Conservation (phyloP, 192 early-diverging fungal genomes). For the Backusella circina region DNA sequence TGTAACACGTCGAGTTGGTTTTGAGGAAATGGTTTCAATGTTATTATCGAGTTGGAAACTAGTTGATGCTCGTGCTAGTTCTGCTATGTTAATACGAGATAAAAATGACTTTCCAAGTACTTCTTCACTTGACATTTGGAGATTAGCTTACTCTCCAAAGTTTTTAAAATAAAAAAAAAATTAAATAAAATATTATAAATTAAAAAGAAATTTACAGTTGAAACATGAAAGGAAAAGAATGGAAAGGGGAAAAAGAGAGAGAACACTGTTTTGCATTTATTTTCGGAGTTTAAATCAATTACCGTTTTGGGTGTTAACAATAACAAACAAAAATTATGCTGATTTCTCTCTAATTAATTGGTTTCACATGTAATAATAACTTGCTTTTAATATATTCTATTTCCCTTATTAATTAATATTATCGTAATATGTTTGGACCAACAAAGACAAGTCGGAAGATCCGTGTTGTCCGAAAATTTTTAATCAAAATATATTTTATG, state of each 20-base stretch:
- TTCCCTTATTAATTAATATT: too few relatives aligned
- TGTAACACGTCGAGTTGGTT: background rate
- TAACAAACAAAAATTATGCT: background rate
- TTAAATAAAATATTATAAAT: background rate
- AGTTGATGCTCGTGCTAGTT: background rate
- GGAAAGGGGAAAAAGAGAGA: background rate
- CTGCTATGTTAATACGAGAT: conserved; percentile 3
- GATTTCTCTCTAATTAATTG: background rate
- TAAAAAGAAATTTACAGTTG: background rate
- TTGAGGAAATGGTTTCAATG: background rate
- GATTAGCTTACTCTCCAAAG: background rate
- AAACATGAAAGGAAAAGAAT: background rate
- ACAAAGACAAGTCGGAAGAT: too few relatives aligned
- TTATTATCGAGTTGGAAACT: background rate
- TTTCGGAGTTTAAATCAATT: background rate
- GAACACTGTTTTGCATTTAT: background rate
- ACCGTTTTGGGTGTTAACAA: background rate
- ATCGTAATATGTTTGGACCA: too few relatives aligned
- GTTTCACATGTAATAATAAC: too few relatives aligned
- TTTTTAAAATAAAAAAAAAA: background rate
- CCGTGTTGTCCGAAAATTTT: too few relatives aligned
- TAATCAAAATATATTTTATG: too few relatives aligned
- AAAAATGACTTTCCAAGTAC: background rate
- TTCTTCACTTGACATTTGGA: conserved; percentile 2
- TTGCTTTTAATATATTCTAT: too few relatives aligned